Evolutionary conservation across 352 stramenopile genomes (phyloP), one percentile per base, ranked within the genome.

Genomic region (Globisporangium parvum): DNA sequence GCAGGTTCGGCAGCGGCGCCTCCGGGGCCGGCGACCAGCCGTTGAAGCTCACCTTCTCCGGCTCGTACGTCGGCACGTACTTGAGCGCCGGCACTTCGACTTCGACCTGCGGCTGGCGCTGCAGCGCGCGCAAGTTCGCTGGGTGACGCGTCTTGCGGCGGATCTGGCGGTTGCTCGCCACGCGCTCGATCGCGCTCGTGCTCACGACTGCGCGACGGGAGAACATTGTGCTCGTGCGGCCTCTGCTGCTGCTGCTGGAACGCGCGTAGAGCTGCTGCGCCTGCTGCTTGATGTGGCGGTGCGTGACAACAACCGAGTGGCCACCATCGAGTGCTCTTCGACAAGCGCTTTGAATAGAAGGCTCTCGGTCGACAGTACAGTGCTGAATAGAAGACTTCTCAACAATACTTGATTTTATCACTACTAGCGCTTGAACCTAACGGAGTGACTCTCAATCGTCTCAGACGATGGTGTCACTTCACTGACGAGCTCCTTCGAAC

Each of bases 11-110:
- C 51, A 92, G 61, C 47, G 82, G 80, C 53, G 69, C 58, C 63
- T 85, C 80, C 4, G 81, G 79, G 41, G 84, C 81, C 21, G 84
- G 77, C 31, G 81, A 89, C 84, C 84, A 94, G 63, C 84, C 84
- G 62, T 94, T 94, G 69, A 94, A 94, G 73, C 81, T 92, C 67
- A 94, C 84, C 47, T 80, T 85, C 64, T 82, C 73, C 1, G 84
- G 84, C 55, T 84, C 70, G 47, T 92, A 94, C 42, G 81, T 89
- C 17, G 84, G 81, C 57, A 87, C 69, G 68, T 80, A 94, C 71
- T 88, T 91, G 59, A 94, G 78, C 51, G 81, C 64, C n/a, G 78
- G 73, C 35, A 92, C 67, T 23, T 77, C 75, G 21, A 80, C 20
- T 47, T 71, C 63, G 42, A 71, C 64, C 59, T 82, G 66, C 35